Evolutionary conservation across 495 filamentous ascomycete species (phyloP).

Genomic region (Tuber umbilicatum): DNA sequence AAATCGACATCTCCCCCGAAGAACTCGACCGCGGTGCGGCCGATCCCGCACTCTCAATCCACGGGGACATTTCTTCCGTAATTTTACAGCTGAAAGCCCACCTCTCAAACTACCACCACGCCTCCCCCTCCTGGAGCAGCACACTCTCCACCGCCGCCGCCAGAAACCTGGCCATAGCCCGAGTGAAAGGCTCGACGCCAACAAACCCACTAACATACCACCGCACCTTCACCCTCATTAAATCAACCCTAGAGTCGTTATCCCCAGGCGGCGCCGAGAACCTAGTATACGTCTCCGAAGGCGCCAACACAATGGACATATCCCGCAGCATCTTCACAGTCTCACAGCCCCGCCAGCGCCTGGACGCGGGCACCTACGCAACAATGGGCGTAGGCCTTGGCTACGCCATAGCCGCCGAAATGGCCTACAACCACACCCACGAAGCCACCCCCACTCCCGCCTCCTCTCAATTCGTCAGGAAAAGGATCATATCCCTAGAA

Average conservation of each 20-base stretch:
- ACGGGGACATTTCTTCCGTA: constrained; percentile 53
- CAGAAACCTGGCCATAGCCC: constrained; percentile 36
- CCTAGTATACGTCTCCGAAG: constrained; percentile 61
- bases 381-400: constrained; percentile 65
- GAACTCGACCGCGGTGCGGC: constrained; percentile 53
- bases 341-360: constrained; percentile 54
- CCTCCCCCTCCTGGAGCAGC: constrained; percentile 43
- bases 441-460: constrained; percentile 27
- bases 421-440: constrained; percentile 51
- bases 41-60: constrained; percentile 48
- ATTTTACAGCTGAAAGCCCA: constrained; percentile 47
- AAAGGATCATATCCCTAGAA: constrained; percentile 58
- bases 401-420: constrained; percentile 58
- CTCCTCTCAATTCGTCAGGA: constrained; percentile 31
- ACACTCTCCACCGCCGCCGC: constrained; percentile 40
- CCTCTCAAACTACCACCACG: constrained; percentile 48
- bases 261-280: constrained; percentile 47
- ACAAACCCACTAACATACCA: constrained; percentile 52
- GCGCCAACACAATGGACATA: constrained; percentile 65
- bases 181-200: constrained; percentile 48
- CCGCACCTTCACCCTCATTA: constrained; percentile 53
- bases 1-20: constrained; percentile 56
- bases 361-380: constrained; percentile 60
- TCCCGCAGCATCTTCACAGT: constrained; percentile 55
- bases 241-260: constrained; percentile 42